phyloP scores from a whole-genome alignment of 495 filamentous ascomycete genomes.

The Pyrenopolyporus hunteri region DNA sequence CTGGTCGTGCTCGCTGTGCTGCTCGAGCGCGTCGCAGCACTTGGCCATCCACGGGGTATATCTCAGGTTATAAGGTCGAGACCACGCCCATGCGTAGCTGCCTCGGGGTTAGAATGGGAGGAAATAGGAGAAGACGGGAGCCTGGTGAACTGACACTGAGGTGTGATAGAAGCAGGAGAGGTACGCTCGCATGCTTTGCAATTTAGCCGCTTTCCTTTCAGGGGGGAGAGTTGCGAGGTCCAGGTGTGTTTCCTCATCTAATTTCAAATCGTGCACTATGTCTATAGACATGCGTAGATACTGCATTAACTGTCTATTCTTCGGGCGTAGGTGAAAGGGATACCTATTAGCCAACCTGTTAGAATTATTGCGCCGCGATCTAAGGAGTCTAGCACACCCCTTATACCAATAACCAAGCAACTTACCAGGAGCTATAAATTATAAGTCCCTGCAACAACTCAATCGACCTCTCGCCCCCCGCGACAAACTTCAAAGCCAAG shows the following conservation, averaged over 20 bases:
- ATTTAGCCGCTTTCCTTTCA: constrained; percentile 22
- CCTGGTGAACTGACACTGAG: constrained; percentile 43
- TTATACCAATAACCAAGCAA: constrained; percentile 1
- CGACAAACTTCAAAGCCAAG: constrained; percentile 55
- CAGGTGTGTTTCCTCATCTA: constrained; percentile 45
- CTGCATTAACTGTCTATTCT: constrained; percentile 49
- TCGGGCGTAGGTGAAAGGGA: constrained; percentile 56
- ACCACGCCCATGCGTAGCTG: constrained; percentile 47
- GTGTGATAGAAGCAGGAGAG: constrained; percentile 46
- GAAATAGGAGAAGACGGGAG: not conserved
- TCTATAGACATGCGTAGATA: constrained; percentile 57
- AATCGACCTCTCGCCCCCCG: constrained; percentile 52
- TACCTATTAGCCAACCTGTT: constrained; percentile 43
- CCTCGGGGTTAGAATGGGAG: not conserved
- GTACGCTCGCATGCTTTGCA: constrained; percentile 49
- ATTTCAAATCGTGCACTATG: constrained; percentile 51
- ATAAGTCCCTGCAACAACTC: constrained; percentile 53
- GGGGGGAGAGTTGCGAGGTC: constrained; percentile 14
- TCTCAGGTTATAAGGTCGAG: constrained; percentile 26
- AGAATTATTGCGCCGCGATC: not conserved
- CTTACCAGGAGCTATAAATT: constrained; percentile 55
- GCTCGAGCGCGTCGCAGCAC: constrained; percentile 46
- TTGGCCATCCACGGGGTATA: constrained; percentile 44
- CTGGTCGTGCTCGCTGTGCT: constrained; percentile 35
- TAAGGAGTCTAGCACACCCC: not conserved